A percentile compares a stretch with the other conserved stretches of the same genome.
Evolutionary conservation across 2,329 filamentous ascomycete genomes (phyloP).

Genomic region (Fusarium azukiicola): DNA sequence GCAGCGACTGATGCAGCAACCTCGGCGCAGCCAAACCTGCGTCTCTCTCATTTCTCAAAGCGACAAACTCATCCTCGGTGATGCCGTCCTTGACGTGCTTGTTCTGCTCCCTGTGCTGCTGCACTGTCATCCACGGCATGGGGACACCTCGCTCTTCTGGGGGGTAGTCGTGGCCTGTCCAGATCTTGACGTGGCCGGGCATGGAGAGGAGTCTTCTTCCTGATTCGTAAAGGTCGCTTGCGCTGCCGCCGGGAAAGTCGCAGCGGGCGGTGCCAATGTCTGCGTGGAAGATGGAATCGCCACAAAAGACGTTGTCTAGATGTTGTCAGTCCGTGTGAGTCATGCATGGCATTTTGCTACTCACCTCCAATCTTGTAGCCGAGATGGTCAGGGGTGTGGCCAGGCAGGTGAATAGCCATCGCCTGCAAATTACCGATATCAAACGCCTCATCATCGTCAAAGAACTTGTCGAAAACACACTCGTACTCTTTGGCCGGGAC

Average conservation of each 20-base stretch:
- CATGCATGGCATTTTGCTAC: neutral
- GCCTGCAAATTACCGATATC: constrained; percentile 69
- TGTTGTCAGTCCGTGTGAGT: neutral
- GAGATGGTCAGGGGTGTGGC: constrained; percentile 80
- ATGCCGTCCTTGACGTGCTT: constrained; percentile 70
- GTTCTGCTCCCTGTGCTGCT: constrained; percentile 69
- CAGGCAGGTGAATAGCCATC: constrained; percentile 76
- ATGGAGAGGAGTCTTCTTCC: constrained; percentile 66
- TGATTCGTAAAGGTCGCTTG: constrained; percentile 67
- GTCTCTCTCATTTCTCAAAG: constrained; percentile 68
- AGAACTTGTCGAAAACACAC: constrained; percentile 73
- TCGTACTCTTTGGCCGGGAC: constrained; percentile 67
- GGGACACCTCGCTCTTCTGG: constrained; percentile 61
- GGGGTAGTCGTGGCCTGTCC: constrained; percentile 76
- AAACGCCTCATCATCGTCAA: constrained; percentile 76
- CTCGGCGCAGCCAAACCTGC: constrained; percentile 65
- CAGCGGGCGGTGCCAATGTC: constrained; percentile 75
- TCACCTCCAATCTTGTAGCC: constrained; percentile 76
- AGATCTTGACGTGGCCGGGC: constrained; percentile 69
- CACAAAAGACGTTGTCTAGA: constrained; percentile 71
- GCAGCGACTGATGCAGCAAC: constrained; percentile 72
- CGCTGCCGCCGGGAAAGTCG: constrained; percentile 76
- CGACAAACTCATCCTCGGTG: constrained; percentile 68
- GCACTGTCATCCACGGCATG: constrained; percentile 67
- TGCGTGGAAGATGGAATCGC: constrained; percentile 74